phyloP scores from a whole-genome alignment of 495 filamentous ascomycete genomes.

The Podospora pseudoanserina region DNA sequence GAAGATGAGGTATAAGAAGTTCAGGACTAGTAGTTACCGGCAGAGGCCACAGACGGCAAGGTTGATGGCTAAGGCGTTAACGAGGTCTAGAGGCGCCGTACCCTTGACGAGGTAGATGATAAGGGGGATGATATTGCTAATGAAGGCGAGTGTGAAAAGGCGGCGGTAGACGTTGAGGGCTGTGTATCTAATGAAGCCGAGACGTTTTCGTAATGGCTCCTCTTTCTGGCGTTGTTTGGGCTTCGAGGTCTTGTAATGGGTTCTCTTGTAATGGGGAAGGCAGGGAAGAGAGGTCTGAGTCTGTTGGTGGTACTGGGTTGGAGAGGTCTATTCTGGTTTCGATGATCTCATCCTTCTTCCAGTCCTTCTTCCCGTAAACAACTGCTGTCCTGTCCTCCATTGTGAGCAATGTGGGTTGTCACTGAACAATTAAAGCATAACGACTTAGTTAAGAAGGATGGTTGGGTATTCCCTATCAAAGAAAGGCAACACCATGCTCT shows the following conservation, averaged over 20 bases:
- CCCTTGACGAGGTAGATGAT: no score
- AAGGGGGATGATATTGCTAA: no score
- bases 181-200: slow-evolving; percentile 30
- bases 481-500: neutral
- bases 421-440: neutral
- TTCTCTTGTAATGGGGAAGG: slow-evolving; percentile 15
- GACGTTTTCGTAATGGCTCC: slow-evolving; percentile 24
- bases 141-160: slow-evolving; percentile 21
- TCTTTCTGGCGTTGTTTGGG: slow-evolving; percentile 17
- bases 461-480: neutral
- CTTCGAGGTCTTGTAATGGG: slow-evolving; percentile 21
- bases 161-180: slow-evolving; percentile 34
- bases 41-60: no score
- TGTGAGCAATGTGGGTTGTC: neutral
- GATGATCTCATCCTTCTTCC: slow-evolving; percentile 2
- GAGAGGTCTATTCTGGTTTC: slow-evolving; percentile 3
- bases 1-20: no score
- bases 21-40: no score
- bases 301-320: slow-evolving; percentile 5
- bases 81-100: no score
- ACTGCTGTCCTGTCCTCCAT: neutral
- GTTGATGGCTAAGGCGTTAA: no score
- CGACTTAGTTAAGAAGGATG: neutral
- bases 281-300: neutral
- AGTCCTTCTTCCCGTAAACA: neutral